Conservation (phyloP, 2,329 filamentous ascomycete species). For the Pleomassaria siparia region DNA sequence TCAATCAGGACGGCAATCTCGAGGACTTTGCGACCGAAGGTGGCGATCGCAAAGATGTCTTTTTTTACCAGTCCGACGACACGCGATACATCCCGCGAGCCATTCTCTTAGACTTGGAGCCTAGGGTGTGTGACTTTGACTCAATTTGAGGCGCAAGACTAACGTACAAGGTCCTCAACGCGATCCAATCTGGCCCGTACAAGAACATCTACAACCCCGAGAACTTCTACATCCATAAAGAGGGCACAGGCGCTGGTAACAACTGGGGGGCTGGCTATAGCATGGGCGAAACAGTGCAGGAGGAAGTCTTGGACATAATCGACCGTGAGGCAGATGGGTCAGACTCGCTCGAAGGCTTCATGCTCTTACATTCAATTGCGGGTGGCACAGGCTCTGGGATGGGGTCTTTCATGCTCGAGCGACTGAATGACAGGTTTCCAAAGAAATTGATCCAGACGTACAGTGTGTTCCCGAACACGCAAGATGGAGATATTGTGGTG, state of each 20-base stretch:
- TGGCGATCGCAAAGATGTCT: slow-evolving; percentile 97
- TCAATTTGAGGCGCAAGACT: background rate
- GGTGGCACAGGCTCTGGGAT: slow-evolving; percentile 96
- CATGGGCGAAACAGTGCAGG: slow-evolving; percentile 85
- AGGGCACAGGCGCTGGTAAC: slow-evolving; percentile 91
- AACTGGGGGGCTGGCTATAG: slow-evolving; percentile 98
- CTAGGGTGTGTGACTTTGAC: slow-evolving; percentile 50
- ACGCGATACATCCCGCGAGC: slow-evolving; percentile 96
- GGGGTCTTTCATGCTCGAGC: slow-evolving; percentile 90
- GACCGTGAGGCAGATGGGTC: slow-evolving; percentile 97
- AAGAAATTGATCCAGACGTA: slow-evolving; percentile 99
- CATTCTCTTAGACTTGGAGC: slow-evolving; percentile 93
- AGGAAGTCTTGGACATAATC: slow-evolving; percentile 99
- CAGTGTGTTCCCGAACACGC: slow-evolving; percentile 95
- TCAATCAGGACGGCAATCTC: slow-evolving; percentile 94
- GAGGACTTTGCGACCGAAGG: slow-evolving; percentile 98
- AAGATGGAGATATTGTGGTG: slow-evolving; percentile 88
- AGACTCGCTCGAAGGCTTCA: slow-evolving; percentile 97
- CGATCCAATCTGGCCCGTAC: slow-evolving; percentile 91
- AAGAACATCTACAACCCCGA: slow-evolving; percentile 99
- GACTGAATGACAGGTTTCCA: slow-evolving; percentile 94
- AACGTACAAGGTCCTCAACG: slow-evolving; percentile 78
- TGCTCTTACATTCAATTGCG: slow-evolving; percentile 97
- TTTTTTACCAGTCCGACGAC: slow-evolving; percentile 98
- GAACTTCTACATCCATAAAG: slow-evolving; percentile 96